Evolutionary conservation across 2,329 filamentous ascomycete genomes (phyloP).

Genomic region (Verruconis gallopava): DNA sequence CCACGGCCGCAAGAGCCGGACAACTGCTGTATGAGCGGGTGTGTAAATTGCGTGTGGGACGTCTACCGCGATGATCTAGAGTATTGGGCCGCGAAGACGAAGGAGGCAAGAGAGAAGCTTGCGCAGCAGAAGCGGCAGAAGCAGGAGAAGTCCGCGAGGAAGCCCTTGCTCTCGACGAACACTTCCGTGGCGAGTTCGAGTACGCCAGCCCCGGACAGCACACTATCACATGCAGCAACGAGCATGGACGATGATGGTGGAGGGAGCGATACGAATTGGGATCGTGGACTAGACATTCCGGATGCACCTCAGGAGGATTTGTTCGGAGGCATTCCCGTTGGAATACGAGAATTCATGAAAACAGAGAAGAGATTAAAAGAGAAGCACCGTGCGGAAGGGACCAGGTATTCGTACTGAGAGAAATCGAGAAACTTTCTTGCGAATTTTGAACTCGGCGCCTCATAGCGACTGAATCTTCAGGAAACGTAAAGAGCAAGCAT

Average conservation of each 20-base stretch:
- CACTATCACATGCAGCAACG: conserved; percentile 35
- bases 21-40: conserved; percentile 98
- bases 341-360: conserved; percentile 94
- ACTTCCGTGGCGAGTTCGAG: conserved; percentile 20
- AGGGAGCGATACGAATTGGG: conserved; percentile 59
- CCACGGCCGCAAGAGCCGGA: conserved; percentile 81
- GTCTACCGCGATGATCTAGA: conserved; percentile 83
- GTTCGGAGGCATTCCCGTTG: conserved; percentile 73
- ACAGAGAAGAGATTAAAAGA: conserved; percentile 82
- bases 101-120: conserved; percentile 46
- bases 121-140: conserved; percentile 20
- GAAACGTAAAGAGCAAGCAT: no score
- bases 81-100: conserved; percentile 59
- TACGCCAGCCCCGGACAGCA: conserved; percentile 24
- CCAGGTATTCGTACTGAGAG: no score
- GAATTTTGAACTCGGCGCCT: no score
- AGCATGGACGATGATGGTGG: conserved; percentile 75
- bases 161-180: conserved; percentile 9
- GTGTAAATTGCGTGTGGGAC: conserved; percentile 96
- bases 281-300: conserved; percentile 21
- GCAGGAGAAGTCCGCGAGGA: conserved; percentile 17
- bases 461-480: no score
- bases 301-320: conserved; percentile 42
- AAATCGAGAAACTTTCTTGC: no score
- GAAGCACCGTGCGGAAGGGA: conserved; percentile 49